Conservation (phyloP, 2,329 filamentous ascomycete genomes). For the Xylariomycetidae sp. region DNA sequence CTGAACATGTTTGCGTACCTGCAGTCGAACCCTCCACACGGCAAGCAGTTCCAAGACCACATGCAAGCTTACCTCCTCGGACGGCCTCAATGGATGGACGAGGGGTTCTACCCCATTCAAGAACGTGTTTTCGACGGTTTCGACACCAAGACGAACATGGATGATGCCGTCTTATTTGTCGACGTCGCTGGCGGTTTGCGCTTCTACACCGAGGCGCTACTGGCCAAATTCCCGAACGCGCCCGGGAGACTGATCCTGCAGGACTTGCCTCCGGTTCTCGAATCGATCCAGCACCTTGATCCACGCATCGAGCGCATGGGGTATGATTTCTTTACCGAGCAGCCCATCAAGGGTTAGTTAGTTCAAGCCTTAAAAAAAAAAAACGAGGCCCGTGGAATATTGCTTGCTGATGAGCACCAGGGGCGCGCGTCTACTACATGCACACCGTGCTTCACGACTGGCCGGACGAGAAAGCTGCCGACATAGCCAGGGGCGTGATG, state of each 20-base stretch:
- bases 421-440: constrained; percentile 18
- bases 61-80: constrained; percentile 30
- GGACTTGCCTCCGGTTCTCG: constrained; percentile 11
- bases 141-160: constrained; percentile 16
- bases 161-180: constrained; percentile 17
- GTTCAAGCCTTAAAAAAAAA: too few species aligned
- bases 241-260: constrained; percentile 17
- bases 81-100: constrained; percentile 29
- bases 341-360: constrained; percentile 5
- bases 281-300: constrained; percentile 15
- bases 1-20: constrained; percentile 11
- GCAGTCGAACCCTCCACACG: constrained; percentile 8
- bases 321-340: constrained; percentile 20
- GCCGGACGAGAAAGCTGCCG: constrained; percentile 9
- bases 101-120: constrained; percentile 26
- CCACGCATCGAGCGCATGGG: constrained; percentile 16
- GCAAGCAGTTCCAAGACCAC: constrained; percentile 11
- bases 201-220: constrained; percentile 30
- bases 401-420: too few species aligned
- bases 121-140: constrained; percentile 15
- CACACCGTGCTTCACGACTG: constrained; percentile 19
- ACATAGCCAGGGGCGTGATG: constrained; percentile 12
- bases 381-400: too few species aligned
- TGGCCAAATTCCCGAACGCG: constrained; percentile 12
- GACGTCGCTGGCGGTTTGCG: constrained; percentile 32